These are phyloP conservation scores for Camillea tinctor DNA, from an alignment of 2,329 filamentous ascomycete species.

Conservation along the genomic window DNA sequence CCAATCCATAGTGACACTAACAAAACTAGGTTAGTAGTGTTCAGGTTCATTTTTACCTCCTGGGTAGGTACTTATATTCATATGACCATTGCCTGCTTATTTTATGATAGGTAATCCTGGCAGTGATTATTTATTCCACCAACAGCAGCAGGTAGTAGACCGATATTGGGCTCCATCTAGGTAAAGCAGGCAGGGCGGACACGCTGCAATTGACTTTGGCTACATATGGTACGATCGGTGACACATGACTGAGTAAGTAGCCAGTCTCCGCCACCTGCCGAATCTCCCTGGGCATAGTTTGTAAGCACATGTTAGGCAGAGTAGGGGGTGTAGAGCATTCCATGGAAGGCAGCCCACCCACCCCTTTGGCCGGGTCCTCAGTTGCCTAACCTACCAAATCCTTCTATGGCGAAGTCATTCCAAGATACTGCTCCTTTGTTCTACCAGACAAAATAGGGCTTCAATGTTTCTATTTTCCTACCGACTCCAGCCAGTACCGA, in stretches of 20 bases:
- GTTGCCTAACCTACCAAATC: background rate
- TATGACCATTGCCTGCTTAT: too few species aligned
- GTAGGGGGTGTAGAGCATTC: background rate
- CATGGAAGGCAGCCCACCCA: background rate
- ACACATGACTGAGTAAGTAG: background rate
- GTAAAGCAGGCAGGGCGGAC: background rate
- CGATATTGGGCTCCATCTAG: background rate
- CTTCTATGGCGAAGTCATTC: background rate
- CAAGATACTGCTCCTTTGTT: background rate
- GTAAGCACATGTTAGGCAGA: background rate
- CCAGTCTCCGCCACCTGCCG: background rate
- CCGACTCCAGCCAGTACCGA: background rate
- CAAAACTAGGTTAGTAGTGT: background rate
- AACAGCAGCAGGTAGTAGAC: background rate
- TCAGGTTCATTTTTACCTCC: too few species aligned
- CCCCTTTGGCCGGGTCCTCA: background rate
- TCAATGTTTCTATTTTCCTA: background rate
- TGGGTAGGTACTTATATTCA: too few species aligned
- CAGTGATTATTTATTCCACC: background rate
- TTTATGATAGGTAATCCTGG: background rate
- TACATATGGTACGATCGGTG: background rate
- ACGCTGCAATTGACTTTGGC: background rate
- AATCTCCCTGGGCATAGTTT: background rate
- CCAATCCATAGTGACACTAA: too few species aligned
- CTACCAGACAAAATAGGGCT: background rate